Base-by-base conservation (phyloP, 2,329 filamentous ascomycete species). In the Geosmithia flava region DNA sequence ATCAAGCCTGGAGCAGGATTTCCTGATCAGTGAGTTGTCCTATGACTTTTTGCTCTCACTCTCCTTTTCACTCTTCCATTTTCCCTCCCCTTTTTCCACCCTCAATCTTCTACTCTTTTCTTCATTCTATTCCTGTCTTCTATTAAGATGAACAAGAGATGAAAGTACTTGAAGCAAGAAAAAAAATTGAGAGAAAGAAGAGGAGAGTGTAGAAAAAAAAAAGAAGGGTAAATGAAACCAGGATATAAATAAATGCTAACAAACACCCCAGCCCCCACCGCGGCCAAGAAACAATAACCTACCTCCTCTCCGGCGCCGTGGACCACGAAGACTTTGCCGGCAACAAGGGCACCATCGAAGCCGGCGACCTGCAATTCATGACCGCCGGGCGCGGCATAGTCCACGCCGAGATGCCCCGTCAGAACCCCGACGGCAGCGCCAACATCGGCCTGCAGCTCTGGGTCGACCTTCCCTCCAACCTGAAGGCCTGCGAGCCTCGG, bases 321-420 rank as follows among this genome's bases (percentile, higher is more conserved):
- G 88, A 95, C 67, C 89, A 95, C 60, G 89, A 95, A 68, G 89
- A 95, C 64, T 95, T 95, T 56, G 83, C 87, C 2, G 89, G 89
- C 13, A 83, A 93, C 68, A 76, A 76, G 46, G 93, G 91, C 50
- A 93, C 85, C 3, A 87, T 97, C 55, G 75, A 83, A 51, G 68
- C 85, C 0, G 91, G 91, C n/a, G 91, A 96, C 62, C 69, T 97
- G 45, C 91, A 97, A 62, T 97, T 97, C 74, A 97, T 97, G 93
- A 96, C 91, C 0, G 91, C 91, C 1, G 91, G 91, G 3, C 73
- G 76, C 19, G 91, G 91, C 42, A 94, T 97, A 58, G 85, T 96
- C 65, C 93, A 97, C 65, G 87, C 90, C 39, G 91, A 97, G 68
- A 96, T 97, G 89, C 91, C 91, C 10, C 76, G 79, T 48, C 80